Base-by-base conservation (phyloP, 768 basidiomycete genomes). In the Dictyophora rubrovolvata region DNA sequence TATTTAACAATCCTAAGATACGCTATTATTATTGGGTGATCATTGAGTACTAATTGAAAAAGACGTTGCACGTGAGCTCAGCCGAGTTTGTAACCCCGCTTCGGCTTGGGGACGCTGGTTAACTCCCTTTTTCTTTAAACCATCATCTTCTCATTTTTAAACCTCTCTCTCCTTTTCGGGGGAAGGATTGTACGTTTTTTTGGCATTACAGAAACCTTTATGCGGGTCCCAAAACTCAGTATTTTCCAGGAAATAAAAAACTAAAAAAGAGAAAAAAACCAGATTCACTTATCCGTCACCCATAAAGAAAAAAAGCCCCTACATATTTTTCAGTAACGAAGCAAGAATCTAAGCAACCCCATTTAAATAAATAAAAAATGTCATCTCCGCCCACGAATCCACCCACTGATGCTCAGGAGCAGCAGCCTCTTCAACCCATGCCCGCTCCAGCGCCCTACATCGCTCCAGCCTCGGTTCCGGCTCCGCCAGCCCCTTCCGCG, bases 401-500 rank as follows among this genome's bases (percentile, higher is more conserved):
- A 42, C 75, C 79, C 52, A 55, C 53, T 56, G 73, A 74, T 48
- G 70, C 77, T 37, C 54, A 50, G 42, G 58, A 63, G 33, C 62
- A 65, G 59, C 62, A 58, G 55, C 50, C 51, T 14, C 52, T 58
- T 17, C 60, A 48, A 42, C 60, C 67, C 18, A 70, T 69, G 28
- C 71, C 79, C 59, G 77, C 79, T 46, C 82, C 84, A 71, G 81
- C 81, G 65, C 75, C 82, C 49, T 78, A 82, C 69, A 78, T 79
- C 60, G 71, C 75, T 60, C 75, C 84, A 35, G 74, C 75, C 22
- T 71, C 75, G 55, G 63, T 68, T n/a, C 67, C 77, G n/a, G 69
- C 74, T 61, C 75, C 84, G 47, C 78, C 87, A 61, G 78, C 86
- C 60, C 89, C 89, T 21, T 91, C 89, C 55, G 90, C 90, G 21